Evolutionary conservation across 2,329 filamentous ascomycete genomes (phyloP).

Genomic region (Talaromyces sp.): DNA sequence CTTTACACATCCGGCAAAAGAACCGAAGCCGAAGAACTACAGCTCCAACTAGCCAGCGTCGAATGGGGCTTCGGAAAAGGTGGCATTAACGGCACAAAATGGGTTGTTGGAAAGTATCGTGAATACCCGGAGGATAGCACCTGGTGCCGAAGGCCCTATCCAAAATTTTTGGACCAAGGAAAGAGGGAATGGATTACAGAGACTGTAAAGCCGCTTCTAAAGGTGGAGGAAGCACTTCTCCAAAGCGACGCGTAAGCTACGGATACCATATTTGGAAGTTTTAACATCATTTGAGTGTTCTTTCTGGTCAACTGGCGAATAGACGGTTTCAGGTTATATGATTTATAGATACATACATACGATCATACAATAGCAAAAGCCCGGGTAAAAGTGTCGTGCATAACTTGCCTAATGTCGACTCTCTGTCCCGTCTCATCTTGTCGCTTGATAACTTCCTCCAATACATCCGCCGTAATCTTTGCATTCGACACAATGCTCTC

Average conservation of each 20-base stretch:
- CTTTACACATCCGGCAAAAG: slow-evolving; percentile 44
- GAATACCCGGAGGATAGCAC: slow-evolving; percentile 49
- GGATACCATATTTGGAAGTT: neutral
- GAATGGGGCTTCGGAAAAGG: slow-evolving; percentile 55
- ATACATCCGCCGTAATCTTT: slow-evolving; percentile 32
- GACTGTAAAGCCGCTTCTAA: slow-evolving; percentile 5
- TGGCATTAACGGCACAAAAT: slow-evolving; percentile 58
- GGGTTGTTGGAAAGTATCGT: slow-evolving; percentile 50
- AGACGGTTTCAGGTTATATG: neutral
- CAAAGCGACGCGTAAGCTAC: neutral
- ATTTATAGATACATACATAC: neutral
- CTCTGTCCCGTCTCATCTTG: slow-evolving; percentile 32
- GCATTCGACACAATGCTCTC: slow-evolving; percentile 37
- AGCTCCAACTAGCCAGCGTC: slow-evolving; percentile 47
- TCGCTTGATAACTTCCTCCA: slow-evolving; percentile 33
- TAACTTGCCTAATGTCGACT: slow-evolving; percentile 35
- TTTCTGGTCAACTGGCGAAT: neutral
- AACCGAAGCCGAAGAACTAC: slow-evolving; percentile 45
- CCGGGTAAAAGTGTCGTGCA: slow-evolving; percentile 44
- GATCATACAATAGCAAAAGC: slow-evolving; percentile 50
- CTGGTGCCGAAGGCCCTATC: slow-evolving; percentile 52
- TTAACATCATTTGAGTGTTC: neutral
- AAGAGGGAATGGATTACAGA: slow-evolving; percentile 41
- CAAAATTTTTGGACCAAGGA: slow-evolving; percentile 41
- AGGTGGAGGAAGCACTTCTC: slow-evolving; percentile 1